These are phyloP conservation scores for Phytophthora sansomeana DNA, from an alignment of 352 stramenopile species.

Conservation along the genomic window DNA sequence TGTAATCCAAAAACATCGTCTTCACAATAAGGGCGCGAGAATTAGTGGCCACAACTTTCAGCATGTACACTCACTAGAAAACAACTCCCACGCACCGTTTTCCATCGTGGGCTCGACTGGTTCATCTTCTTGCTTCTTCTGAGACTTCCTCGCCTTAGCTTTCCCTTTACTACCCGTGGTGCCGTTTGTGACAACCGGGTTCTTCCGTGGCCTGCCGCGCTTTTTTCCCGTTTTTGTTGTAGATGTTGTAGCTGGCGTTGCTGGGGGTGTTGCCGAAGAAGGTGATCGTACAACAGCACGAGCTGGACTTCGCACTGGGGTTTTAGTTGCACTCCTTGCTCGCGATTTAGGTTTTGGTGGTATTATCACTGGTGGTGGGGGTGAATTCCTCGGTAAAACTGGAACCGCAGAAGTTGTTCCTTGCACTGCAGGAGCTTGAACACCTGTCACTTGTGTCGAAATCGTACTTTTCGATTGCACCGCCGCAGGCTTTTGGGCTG, in stretches of 20 bases:
- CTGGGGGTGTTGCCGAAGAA: background rate
- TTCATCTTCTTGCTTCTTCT: constrained; percentile 4
- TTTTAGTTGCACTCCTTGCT: background rate
- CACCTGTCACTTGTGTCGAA: background rate
- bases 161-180: constrained; percentile 19
- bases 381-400: constrained; percentile 4
- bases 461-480: background rate
- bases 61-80: background rate
- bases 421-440: background rate
- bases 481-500: background rate
- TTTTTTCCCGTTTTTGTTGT: constrained; percentile 39
- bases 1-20: constrained; percentile 17
- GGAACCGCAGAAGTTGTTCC: background rate
- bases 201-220: constrained; percentile 28
- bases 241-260: constrained; percentile 4
- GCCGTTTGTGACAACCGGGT: constrained; percentile 5
- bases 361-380: constrained; percentile 2
- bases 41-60: constrained; percentile 5
- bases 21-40: constrained; percentile 10
- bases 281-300: constrained; percentile 1
- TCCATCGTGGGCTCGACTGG: constrained; percentile 9
- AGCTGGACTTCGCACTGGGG: constrained; percentile 6
- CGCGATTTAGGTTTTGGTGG: constrained; percentile 4
- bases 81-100: constrained; percentile 25
- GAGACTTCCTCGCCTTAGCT: constrained; percentile 28